Conservation (phyloP, 1,139 yeast genomes). For the Protomyces gravidus region DNA sequence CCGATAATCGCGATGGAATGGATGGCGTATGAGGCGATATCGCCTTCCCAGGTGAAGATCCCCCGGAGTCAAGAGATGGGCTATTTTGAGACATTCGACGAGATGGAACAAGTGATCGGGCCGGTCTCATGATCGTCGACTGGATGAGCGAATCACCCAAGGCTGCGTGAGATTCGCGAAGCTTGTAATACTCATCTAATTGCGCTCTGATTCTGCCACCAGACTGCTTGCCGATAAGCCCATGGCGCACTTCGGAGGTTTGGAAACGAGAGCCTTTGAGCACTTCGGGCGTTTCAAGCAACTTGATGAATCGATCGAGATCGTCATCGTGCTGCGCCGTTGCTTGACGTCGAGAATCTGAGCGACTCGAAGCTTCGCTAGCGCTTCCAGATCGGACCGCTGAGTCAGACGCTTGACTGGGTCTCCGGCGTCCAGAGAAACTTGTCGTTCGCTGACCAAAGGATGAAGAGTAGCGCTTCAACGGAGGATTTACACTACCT, state of each 20-base stretch:
- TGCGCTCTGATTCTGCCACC: conserved; percentile 34
- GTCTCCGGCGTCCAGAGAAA: conserved; percentile 10
- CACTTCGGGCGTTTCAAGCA: conserved; percentile 53
- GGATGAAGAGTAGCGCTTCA: conserved; percentile 14
- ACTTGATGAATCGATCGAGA: conserved; percentile 69
- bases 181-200: conserved; percentile 47
- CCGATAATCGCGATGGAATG: conserved; percentile 41
- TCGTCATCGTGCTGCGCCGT: conserved; percentile 48
- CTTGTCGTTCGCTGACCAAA: conserved; percentile 12
- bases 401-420: conserved; percentile 18
- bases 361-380: conserved; percentile 10
- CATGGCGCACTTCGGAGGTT: conserved; percentile 4
- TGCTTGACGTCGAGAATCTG: conserved; percentile 4
- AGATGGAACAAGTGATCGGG: conserved; percentile 37
- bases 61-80: conserved; percentile 18
- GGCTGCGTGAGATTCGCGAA: conserved; percentile 48
- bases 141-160: conserved; percentile 40
- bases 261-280: conserved; percentile 20
- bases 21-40: conserved; percentile 38
- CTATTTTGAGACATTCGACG: conserved; percentile 41
- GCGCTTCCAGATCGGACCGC: neutral
- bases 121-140: conserved; percentile 28
- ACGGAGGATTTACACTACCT: conserved; percentile 7
- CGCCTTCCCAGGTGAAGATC: conserved; percentile 29
- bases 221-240: neutral